Base-by-base conservation (phyloP, 2,329 filamentous ascomycete genomes). In the Zymoseptoria passerinii region DNA sequence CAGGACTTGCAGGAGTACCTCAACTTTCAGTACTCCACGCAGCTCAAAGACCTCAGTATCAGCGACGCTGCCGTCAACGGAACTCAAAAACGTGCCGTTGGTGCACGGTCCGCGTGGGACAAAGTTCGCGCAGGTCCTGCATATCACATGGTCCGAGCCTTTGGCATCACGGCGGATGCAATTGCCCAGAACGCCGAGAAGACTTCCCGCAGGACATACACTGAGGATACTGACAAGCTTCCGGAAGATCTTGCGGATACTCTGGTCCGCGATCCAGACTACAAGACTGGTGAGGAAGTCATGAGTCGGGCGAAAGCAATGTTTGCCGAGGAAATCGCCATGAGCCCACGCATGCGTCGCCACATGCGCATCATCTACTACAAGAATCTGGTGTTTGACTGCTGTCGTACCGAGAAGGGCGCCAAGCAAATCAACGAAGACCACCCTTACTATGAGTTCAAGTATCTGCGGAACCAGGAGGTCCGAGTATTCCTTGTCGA, bases 1-100 rank as follows among this genome's bases (percentile, higher is more conserved):
- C 94, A 99, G 71, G 94, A 99, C 72, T 76, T 99, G 20, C 92
- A 97, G 70, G 94, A 99, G 69, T 97, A 97, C 68, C 78, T 97
- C 55, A 91, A 97, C 70, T 99, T 99, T 74, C 88, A 92, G 69
- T 97, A 97, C 68, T 85, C 89, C 4, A 79, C 85, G 2, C 85
- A 95, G 71, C 79, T 97, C 53, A 92, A 89, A 70, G 92, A 97
- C 63, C 75, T 95, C 52, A 83, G 86, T 13, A 77, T 84, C 18
- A 80, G 84, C 61, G 79, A 84, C 57, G 76, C 78, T 2, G 84
- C 84, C 56, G 75, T 80, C 8, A 87, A 87, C 60, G 83, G 85
- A 56, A 82, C 81, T 3, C 91, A 91, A 70, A 84, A 86, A 60
- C 87, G 92, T 28, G 90, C 94, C 5, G 88, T 92, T n/a, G 87